Percentiles rank a stretch among this genome's conserved stretches.
phyloP scores from a whole-genome alignment of 495 filamentous ascomycete species.

The Tuber aestivum region DNA sequence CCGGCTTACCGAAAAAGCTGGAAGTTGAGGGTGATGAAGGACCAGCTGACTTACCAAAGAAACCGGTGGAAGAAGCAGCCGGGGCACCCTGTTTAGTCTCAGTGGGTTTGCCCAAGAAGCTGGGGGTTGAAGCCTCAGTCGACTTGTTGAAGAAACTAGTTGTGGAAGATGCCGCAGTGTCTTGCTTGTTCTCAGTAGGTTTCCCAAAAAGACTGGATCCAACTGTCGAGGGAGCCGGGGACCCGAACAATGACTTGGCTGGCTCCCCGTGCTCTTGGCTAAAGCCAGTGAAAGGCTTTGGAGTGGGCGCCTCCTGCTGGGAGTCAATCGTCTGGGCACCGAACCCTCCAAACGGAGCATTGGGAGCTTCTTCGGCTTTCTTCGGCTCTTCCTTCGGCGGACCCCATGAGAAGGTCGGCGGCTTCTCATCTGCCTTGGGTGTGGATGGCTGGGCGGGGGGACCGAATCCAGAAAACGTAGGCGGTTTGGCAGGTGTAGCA shows the following conservation, averaged over 20 bases:
- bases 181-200: slow-evolving; percentile 23
- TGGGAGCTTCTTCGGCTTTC: slow-evolving; percentile 21
- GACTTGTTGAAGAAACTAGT: not conserved
- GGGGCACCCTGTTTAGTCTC: not conserved
- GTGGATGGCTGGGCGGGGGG: not conserved
- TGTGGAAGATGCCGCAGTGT: not conserved
- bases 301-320: slow-evolving; percentile 6
- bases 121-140: not conserved
- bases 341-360: slow-evolving; percentile 30
- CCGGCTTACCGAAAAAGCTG: not conserved
- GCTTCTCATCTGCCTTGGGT: slow-evolving; percentile 13
- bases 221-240: not conserved
- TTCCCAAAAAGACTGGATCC: slow-evolving; percentile 9
- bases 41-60: not conserved
- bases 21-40: slow-evolving; percentile 10
- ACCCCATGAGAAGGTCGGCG: slow-evolving; percentile 9
- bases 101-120: not conserved
- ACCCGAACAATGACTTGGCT: slow-evolving; percentile 24
- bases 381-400: slow-evolving; percentile 19
- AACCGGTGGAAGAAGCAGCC: not conserved
- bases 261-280: slow-evolving; percentile 10
- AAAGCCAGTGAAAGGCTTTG: slow-evolving; percentile 11
- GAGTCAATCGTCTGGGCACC: slow-evolving; percentile 10
- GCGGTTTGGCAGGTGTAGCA: slow-evolving; percentile 4
- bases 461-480: slow-evolving; percentile 29